Base-by-base conservation (phyloP, 305 asterid species). In the Solanum aculeatissimum region DNA sequence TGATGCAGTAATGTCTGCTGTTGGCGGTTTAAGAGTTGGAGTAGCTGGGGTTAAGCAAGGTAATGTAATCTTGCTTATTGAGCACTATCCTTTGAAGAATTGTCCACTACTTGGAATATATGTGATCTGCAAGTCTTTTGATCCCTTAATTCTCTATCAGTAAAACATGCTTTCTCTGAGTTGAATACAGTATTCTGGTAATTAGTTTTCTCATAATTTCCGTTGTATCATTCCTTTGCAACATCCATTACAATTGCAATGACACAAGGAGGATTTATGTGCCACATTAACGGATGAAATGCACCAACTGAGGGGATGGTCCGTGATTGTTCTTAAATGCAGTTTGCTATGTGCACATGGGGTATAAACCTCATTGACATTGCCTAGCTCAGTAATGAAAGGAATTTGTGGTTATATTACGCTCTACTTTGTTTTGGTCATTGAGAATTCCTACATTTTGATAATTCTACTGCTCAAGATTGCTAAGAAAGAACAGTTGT, bases 1-100 rank as follows among this genome's bases (percentile, higher is more conserved):
- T 86, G 83, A 74, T 90, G 91, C 98, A 97, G 99, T 97, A 87
- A 93, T 91, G 90, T 94, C 99, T 81, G 98, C 99, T 87, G 97
- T 97, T 83, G 95, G 91, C 87, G 99, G 99, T 84, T 91, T 97
- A 86, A 95, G 92, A 86, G 89, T 97, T 88, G 99, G 99, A 85
- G 93, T 95, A 87, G 84, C 99, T 85, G 92, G 93, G 87, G 83
- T 95, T 82, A 82, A 89, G 84, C 89, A 94, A 93, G 99, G 99
- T 97, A 88, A 92, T 68, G 45, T 75, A 16, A 75, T 75, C 45
- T 75, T 49, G 43, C 62, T 75, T 75, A 49, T 49, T 75, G 62
- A 42, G 43, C 43, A 15, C 62, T n/a, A 75, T 47, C 62, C 27
- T 49, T 47, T 75, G 49, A 32, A 49, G 62, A 47, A 75, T 75